Percentiles rank a stretch among this genome's conserved stretches.
Evolutionary conservation across 208 protist species (phyloP).

Genomic region (Chromosphaera perkinsii): DNA sequence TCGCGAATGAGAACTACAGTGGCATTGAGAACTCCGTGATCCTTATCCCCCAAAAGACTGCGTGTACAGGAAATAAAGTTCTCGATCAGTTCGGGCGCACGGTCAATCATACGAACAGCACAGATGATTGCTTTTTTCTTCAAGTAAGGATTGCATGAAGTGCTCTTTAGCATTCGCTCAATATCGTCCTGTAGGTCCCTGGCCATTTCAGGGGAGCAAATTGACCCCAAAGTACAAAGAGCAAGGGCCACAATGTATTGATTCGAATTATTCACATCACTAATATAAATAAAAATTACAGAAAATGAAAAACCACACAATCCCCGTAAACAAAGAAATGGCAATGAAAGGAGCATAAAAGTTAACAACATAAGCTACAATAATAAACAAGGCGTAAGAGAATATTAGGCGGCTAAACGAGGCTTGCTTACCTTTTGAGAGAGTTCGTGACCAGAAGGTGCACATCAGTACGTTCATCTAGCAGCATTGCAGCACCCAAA

Average conservation of each 20-base stretch:
- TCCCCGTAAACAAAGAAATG: too few relatives aligned
- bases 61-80: conserved; percentile 69
- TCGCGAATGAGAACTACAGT: conserved; percentile 82
- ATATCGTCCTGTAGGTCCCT: conserved; percentile 86
- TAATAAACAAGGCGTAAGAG: conserved; percentile 1
- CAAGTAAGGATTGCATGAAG: conserved; percentile 78
- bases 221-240: conserved; percentile 76
- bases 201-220: conserved; percentile 85
- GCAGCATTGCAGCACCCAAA: conserved; percentile 74
- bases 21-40: conserved; percentile 74
- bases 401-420: conserved; percentile 8
- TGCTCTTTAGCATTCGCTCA: conserved; percentile 71
- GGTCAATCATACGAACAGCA: conserved; percentile 66
- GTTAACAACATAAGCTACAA: not conserved
- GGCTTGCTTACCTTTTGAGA: conserved; percentile 64
- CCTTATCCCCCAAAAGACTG: conserved; percentile 36
- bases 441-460: conserved; percentile 75
- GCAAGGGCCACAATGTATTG: conserved; percentile 76
- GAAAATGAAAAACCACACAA: conserved; percentile 15
- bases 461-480: conserved; percentile 81
- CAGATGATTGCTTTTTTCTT: conserved; percentile 84
- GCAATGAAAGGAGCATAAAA: not conserved
- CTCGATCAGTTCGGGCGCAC: conserved; percentile 82
- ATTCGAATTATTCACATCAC: conserved; percentile 28
- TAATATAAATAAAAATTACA: not conserved